phyloP scores from a whole-genome alignment of 2,329 filamentous ascomycete genomes.

The Fusarium scirpi region DNA sequence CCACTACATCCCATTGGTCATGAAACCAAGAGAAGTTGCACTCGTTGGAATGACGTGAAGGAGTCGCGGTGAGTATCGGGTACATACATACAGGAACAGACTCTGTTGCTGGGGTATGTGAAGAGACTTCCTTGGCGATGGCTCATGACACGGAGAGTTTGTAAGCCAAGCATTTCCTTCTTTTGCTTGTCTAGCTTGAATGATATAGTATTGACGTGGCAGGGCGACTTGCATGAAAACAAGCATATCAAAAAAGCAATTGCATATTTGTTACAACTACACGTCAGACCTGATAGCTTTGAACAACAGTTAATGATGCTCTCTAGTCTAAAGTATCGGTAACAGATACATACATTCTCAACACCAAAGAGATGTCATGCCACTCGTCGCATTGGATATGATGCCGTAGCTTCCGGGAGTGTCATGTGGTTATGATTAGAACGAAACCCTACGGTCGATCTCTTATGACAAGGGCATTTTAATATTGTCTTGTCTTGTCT shows the following conservation, averaged over 20 bases:
- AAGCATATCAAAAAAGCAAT: background rate
- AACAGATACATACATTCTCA: background rate
- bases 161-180: conserved; percentile 14
- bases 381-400: conserved; percentile 14
- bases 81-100: conserved; percentile 16
- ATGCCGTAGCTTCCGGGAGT: conserved; percentile 26
- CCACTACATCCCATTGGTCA: conserved; percentile 26
- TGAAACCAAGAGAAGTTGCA: conserved; percentile 5
- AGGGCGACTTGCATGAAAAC: background rate
- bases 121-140: conserved; percentile 14
- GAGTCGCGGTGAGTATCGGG: conserved; percentile 19
- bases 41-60: conserved; percentile 23
- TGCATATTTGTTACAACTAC: background rate
- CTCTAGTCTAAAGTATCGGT: background rate
- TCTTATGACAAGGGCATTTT: background rate
- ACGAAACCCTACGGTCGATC: conserved; percentile 32
- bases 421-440: conserved; percentile 25
- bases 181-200: background rate
- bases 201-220: conserved; percentile 7
- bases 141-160: conserved; percentile 19
- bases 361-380: conserved; percentile 22
- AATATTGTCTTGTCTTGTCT: background rate
- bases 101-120: conserved; percentile 4
- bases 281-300: background rate
- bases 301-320: background rate